Evolutionary conservation across 768 basidiomycete species (phyloP).

Genomic region (Mrakia gelida): DNA sequence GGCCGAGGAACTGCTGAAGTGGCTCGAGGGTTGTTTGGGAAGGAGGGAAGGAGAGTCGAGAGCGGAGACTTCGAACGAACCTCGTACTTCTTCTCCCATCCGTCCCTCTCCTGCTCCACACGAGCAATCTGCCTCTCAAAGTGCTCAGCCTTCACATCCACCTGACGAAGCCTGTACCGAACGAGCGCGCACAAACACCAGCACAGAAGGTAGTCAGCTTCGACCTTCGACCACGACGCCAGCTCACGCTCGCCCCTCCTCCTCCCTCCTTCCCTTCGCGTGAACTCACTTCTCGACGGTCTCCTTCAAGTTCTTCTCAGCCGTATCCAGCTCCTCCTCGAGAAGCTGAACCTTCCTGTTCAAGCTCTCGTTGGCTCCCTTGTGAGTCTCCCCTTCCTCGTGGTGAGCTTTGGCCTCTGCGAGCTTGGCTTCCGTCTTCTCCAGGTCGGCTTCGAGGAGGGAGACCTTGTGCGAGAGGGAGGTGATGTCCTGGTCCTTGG

Average conservation of each 20-base stretch:
- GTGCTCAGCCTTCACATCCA: constrained; percentile 98
- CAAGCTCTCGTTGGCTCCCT: constrained; percentile 67
- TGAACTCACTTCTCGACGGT: constrained; percentile 85
- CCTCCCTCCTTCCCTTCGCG: not conserved
- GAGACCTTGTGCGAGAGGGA: constrained; percentile 70
- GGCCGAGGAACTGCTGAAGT: too few species aligned
- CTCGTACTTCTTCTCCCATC: constrained; percentile 92
- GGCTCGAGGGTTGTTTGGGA: not conserved
- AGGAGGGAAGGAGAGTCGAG: not conserved
- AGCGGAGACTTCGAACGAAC: constrained; percentile 49
- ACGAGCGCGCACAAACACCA: not conserved
- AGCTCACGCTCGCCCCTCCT: not conserved
- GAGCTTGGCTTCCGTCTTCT: constrained; percentile 65
- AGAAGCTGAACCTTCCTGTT: constrained; percentile 79
- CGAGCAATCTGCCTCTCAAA: constrained; percentile 87
- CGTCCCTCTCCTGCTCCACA: constrained; percentile 83
- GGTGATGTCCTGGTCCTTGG: constrained; percentile 77
- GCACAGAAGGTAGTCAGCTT: constrained; percentile 19
- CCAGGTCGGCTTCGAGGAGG: constrained; percentile 58
- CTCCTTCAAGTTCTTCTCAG: constrained; percentile 95
- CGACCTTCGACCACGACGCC: not conserved
- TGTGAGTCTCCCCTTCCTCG: constrained; percentile 65
- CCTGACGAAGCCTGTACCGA: constrained; percentile 75
- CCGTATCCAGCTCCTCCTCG: constrained; percentile 90
- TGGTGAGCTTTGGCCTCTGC: constrained; percentile 60